Evolutionary conservation across 2,329 filamentous ascomycete species (phyloP), one percentile per base, ranked within the genome.

Genomic region (Simplicillium sp.): DNA sequence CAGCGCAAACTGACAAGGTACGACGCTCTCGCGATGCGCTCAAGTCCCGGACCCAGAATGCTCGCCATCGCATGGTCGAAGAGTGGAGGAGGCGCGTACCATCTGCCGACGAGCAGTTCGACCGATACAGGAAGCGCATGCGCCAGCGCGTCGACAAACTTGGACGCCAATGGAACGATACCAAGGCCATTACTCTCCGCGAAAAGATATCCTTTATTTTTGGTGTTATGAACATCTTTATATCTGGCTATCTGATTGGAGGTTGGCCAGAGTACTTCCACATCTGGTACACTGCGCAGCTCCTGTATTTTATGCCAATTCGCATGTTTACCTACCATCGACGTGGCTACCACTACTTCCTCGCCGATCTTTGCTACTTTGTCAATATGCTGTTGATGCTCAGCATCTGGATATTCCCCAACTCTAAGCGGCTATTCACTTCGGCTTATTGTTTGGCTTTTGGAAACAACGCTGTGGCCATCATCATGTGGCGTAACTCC

Each of bases 401-500:
- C 45, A 85, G 80, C 51, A 77, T 98, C 38, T 98, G 90, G 89
- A 71, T 84, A 29, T 96, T 97, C 54, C 92, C 92, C 1, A 67
- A 75, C 39, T 96, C 89, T 11, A 95, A 94, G 62, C 81, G 90
- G 35, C 74, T 98, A 13, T 89, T 98, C 61, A 92, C 94, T 48
- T 82, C 87, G 50, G 83, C 87, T 1, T 98, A 89, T 62, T 97
- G 92, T 55, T 71, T 98, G 29, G 86, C 89, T 9, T 94, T 87
- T 56, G 92, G 92, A 47, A 98, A 98, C 64, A 98, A 98, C 57
- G 92, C 92, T 15, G 81, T 96, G 36, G 92, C 92, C 11, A 97
- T 98, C 59, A 88, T 92, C 57, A 92, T 98, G 89, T 98, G 92
- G 92, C 81, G 92, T 48, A 98, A 98, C 61, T 96, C 89, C 28